phyloP scores from a whole-genome alignment of 805 yeast genomes.

The Scheffersomyces lignosus region DNA sequence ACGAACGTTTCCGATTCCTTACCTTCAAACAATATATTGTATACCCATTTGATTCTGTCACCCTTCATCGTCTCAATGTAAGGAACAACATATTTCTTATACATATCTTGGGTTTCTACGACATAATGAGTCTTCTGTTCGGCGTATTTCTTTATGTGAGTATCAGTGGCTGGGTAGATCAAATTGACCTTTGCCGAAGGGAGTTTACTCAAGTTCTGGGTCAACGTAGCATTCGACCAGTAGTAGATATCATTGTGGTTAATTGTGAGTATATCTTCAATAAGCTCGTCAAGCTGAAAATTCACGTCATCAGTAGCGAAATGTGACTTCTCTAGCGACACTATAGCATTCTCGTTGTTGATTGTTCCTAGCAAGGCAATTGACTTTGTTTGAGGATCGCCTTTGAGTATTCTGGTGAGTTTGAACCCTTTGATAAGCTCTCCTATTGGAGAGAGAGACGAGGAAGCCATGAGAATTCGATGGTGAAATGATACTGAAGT shows the following conservation, averaged over 20 bases:
- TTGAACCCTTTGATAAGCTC: constrained; percentile 43
- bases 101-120: constrained; percentile 79
- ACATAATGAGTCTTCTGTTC: constrained; percentile 61
- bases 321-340: constrained; percentile 72
- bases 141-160: constrained; percentile 78
- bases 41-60: constrained; percentile 84
- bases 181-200: constrained; percentile 74
- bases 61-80: constrained; percentile 77
- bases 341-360: constrained; percentile 59
- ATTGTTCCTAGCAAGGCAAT: constrained; percentile 71
- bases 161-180: constrained; percentile 85
- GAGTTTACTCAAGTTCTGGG: constrained; percentile 41
- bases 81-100: constrained; percentile 61
- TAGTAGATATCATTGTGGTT: constrained; percentile 81
- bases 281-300: constrained; percentile 10
- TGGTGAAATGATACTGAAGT: too few relatives aligned
- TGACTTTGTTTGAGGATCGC: constrained; percentile 67
- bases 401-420: constrained; percentile 46
- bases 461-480: too few relatives aligned
- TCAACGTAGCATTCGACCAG: constrained; percentile 67
- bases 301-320: constrained; percentile 37
- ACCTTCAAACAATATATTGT: constrained; percentile 76
- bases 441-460: too few relatives aligned
- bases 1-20: constrained; percentile 85
- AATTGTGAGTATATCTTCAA: constrained; percentile 32